Percentiles rank a stretch among this genome's conserved stretches.
Evolutionary conservation across 306 rosid genomes (phyloP).

Genomic region (Fragaria ananassa): DNA sequence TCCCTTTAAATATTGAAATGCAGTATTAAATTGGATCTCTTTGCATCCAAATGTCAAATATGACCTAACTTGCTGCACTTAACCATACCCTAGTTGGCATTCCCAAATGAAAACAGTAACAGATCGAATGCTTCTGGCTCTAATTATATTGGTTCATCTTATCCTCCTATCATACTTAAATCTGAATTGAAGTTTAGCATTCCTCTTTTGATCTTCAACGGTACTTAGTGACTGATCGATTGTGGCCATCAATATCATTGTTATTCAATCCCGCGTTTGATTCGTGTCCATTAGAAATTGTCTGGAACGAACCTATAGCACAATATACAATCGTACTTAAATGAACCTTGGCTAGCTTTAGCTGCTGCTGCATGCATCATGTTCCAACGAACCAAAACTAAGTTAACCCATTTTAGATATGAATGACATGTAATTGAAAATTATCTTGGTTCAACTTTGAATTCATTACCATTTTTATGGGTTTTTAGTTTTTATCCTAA

Average conservation of each 20-base stretch:
- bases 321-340: slow-evolving; percentile 6
- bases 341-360: not conserved
- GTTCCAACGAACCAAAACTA: not conserved
- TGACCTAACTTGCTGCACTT: not conserved
- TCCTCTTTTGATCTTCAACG: not conserved
- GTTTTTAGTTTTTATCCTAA: not conserved
- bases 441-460: not conserved
- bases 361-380: not conserved
- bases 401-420: not conserved
- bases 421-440: not conserved
- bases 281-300: slow-evolving; percentile 16
- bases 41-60: not conserved
- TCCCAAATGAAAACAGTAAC: not conserved
- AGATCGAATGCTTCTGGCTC: not conserved
- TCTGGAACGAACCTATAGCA: not conserved
- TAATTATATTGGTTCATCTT: not conserved
- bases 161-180: not conserved
- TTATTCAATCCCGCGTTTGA: not conserved
- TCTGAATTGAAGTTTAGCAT: not conserved
- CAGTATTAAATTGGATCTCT: not conserved
- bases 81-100: not conserved
- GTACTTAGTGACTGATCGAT: not conserved
- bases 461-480: not conserved
- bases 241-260: not conserved
- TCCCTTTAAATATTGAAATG: not conserved